Evolutionary conservation across 495 filamentous ascomycete genomes (phyloP).

Genomic region (Penicillium herquei): DNA sequence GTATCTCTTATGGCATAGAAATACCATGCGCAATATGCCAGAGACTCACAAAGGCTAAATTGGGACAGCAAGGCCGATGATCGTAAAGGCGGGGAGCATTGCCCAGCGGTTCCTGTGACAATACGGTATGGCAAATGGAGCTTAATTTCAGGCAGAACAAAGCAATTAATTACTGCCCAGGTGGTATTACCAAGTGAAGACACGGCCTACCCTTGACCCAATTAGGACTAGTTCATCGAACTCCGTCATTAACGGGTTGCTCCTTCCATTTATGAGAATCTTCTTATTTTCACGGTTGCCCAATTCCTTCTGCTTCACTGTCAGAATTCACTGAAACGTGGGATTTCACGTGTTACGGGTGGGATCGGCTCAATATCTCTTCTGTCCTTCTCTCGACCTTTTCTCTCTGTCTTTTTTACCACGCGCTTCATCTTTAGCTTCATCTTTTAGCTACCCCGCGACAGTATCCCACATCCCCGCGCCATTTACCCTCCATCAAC

Average conservation of each 20-base stretch:
- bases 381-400: neutral
- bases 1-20: neutral
- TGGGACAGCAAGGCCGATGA: constrained; percentile 18
- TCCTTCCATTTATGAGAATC: no score
- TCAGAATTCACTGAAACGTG: no score
- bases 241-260: constrained; percentile 11
- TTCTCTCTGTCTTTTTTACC: neutral
- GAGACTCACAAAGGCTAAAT: constrained; percentile 12
- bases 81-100: constrained; percentile 36
- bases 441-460: neutral
- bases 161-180: neutral
- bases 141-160: neutral
- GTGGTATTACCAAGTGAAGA: no score
- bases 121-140: constrained; percentile 22
- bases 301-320: no score
- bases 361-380: no score
- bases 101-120: constrained; percentile 27
- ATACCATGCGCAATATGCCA: neutral
- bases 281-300: no score
- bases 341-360: no score
- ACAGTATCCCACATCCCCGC: neutral
- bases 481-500: neutral
- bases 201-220: neutral
- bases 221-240: constrained; percentile 8
- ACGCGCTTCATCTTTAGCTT: neutral